Conservation (phyloP, 768 basidiomycete genomes). For the Rhodotorula kratochvilovae region DNA sequence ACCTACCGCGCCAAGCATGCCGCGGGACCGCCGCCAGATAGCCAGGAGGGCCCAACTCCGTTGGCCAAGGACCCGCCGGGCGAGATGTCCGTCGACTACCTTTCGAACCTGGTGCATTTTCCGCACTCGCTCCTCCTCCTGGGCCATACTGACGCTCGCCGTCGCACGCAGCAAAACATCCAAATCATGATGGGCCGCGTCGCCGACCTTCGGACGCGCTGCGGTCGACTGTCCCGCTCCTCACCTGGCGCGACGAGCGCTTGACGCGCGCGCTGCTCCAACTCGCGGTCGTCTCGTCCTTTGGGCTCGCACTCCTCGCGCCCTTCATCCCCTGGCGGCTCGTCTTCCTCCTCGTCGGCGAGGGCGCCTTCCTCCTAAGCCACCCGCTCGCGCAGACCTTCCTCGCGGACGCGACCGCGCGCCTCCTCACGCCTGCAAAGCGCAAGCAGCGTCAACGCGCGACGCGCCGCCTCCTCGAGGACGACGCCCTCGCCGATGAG, state of each 20-base stretch:
- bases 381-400: constrained; percentile 33
- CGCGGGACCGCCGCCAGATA: constrained; percentile 1
- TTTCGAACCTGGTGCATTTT: constrained; percentile 27
- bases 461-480: constrained; percentile 17
- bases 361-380: constrained; percentile 22
- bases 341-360: constrained; percentile 39
- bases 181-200: constrained; percentile 44
- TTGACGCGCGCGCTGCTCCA: constrained; percentile 38
- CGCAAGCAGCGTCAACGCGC: neutral
- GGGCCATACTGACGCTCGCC: neutral
- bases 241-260: constrained; percentile 40
- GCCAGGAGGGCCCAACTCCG: constrained; percentile 15
- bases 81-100: constrained; percentile 30
- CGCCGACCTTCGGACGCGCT: constrained; percentile 39
- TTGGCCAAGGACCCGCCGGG: constrained; percentile 19
- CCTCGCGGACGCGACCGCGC: constrained; percentile 1
- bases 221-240: constrained; percentile 37
- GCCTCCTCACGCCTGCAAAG: neutral
- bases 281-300: constrained; percentile 20
- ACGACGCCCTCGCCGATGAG: constrained; percentile 28
- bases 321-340: constrained; percentile 33
- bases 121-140: too few species aligned
- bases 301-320: constrained; percentile 21
- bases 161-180: constrained; percentile 40
- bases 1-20: constrained; percentile 17